A percentile compares a stretch with the other conserved stretches of the same genome.
phyloP scores from a whole-genome alignment of 2,329 filamentous ascomycete genomes.

The Fusarium heterosporum region DNA sequence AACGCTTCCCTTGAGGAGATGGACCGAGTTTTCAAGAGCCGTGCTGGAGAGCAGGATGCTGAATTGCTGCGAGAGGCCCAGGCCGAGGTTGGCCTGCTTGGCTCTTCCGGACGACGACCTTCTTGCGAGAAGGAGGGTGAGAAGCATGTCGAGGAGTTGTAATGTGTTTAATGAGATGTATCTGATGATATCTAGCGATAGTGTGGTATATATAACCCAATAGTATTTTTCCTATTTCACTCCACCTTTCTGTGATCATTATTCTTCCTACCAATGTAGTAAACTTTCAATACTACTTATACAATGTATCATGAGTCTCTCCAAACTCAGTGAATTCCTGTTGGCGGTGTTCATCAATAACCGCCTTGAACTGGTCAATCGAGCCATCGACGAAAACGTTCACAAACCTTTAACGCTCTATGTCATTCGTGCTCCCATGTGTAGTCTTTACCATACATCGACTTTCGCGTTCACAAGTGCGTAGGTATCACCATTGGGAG shows the following conservation, averaged over 20 bases:
- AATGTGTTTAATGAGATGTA: neutral
- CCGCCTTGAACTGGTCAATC: too few species aligned
- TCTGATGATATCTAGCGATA: neutral
- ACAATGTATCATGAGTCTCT: too few species aligned
- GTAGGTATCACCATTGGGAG: too few species aligned
- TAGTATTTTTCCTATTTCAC: neutral
- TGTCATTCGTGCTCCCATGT: too few species aligned
- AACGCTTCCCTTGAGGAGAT: constrained; percentile 66
- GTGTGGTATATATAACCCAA: neutral
- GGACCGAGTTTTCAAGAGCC: constrained; percentile 62
- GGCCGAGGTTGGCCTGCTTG: constrained; percentile 38
- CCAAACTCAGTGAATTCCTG: too few species aligned
- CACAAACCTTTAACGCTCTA: too few species aligned
- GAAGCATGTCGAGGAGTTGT: constrained; percentile 27
- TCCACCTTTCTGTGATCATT: neutral
- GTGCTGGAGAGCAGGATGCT: constrained; percentile 48
- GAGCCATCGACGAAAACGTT: too few species aligned
- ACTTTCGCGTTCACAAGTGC: too few species aligned
- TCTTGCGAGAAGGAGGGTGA: constrained; percentile 18
- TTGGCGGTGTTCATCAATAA: too few species aligned
- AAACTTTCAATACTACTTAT: too few species aligned
- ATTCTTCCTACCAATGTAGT: too few species aligned
- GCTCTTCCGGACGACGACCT: neutral
- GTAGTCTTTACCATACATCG: too few species aligned
- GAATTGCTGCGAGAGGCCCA: constrained; percentile 39